phyloP scores from a whole-genome alignment of 2,329 filamentous ascomycete genomes.

The Colletotrichum phormii region DNA sequence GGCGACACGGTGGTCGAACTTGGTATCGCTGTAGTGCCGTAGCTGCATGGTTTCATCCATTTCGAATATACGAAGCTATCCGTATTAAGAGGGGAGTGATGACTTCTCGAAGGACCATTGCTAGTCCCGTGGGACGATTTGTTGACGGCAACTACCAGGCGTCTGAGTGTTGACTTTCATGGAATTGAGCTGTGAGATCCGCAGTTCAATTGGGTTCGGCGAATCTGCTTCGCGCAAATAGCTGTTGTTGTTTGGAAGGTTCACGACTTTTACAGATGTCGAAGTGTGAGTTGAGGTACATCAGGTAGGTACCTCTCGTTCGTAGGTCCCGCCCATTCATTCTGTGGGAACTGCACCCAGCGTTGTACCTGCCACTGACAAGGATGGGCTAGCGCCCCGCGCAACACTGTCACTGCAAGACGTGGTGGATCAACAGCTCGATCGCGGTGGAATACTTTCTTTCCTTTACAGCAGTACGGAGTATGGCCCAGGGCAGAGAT shows the following conservation, averaged over 20 bases:
- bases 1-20: conserved; percentile 66
- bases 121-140: neutral
- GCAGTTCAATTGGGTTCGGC: neutral
- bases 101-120: conserved; percentile 16
- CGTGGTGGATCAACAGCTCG: neutral
- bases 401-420: neutral
- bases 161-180: neutral
- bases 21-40: conserved; percentile 66
- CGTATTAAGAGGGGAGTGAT: conserved; percentile 6
- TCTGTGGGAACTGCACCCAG: neutral
- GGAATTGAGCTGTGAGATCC: neutral
- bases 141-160: neutral
- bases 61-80: conserved; percentile 29
- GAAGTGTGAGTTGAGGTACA: neutral
- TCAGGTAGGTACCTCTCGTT: neutral
- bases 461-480: neutral
- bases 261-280: neutral
- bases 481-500: neutral
- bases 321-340: neutral
- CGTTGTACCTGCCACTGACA: neutral
- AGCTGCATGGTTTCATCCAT: conserved; percentile 50
- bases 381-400: neutral
- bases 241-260: conserved; percentile 7
- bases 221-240: neutral
- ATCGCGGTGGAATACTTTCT: neutral